Percentiles rank a stretch among this genome's conserved stretches.
These are phyloP conservation scores for Aspergillus uvarum DNA, from an alignment of 2,329 filamentous ascomycete genomes.

Conservation along the genomic window DNA sequence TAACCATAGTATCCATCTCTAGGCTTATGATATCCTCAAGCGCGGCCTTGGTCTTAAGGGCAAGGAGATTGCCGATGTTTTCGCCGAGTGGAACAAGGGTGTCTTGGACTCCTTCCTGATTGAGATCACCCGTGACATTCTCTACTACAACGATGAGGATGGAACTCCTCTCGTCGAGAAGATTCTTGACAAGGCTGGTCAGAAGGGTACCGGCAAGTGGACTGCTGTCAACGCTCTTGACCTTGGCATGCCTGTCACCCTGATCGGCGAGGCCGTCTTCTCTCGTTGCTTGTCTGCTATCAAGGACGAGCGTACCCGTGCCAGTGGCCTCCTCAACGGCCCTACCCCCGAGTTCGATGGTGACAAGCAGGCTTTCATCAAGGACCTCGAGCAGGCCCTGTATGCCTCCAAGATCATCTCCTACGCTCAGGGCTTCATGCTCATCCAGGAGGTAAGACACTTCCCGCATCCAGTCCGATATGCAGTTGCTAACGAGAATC, in stretches of 20 bases:
- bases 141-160: conserved; percentile 97
- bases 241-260: conserved; percentile 95
- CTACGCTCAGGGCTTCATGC: conserved; percentile 99
- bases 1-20: conserved; percentile 6
- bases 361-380: conserved; percentile 89
- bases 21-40: conserved; percentile 99
- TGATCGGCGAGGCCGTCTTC: conserved; percentile 97
- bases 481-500: conserved; percentile 6
- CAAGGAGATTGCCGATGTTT: conserved; percentile 95
- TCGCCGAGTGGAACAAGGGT: conserved; percentile 97
- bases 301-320: conserved; percentile 87
- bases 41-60: conserved; percentile 82
- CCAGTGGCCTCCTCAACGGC: conserved; percentile 74
- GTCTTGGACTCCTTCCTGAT: conserved; percentile 99
- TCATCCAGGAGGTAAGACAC: conserved; percentile 86
- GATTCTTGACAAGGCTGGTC: conserved; percentile 96
- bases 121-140: conserved; percentile 97
- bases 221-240: conserved; percentile 98
- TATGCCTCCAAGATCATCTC: conserved; percentile 99
- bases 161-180: conserved; percentile 91
- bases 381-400: conserved; percentile 96
- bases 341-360: conserved; percentile 80
- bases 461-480: background rate
- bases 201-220: conserved; percentile 99
- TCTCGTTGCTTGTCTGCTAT: conserved; percentile 89